Conservation (phyloP, 495 filamentous ascomycete species). For the Xylaria scruposa region DNA sequence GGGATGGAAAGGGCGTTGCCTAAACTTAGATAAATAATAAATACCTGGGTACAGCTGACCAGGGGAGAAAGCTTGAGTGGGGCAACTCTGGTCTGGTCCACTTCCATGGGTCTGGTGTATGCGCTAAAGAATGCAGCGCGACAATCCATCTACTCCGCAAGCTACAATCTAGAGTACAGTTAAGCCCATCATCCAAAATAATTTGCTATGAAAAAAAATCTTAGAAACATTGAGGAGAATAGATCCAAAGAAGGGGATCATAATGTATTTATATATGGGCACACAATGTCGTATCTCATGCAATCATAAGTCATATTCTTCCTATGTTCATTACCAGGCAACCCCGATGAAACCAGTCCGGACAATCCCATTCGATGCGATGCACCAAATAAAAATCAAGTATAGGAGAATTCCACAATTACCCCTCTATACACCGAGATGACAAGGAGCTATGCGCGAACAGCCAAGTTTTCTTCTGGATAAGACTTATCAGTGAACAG, state of each 20-base stretch:
- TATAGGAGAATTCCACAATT: not conserved
- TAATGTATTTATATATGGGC: not conserved
- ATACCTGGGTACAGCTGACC: too few relatives aligned
- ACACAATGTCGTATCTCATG: not conserved
- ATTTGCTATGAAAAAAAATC: not conserved
- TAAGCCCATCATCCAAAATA: not conserved
- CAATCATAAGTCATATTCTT: slow-evolving; percentile 24
- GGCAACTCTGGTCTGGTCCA: not conserved
- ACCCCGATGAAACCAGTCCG: not conserved
- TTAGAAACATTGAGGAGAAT: not conserved
- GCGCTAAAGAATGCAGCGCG: too few relatives aligned
- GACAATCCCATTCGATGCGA: not conserved
- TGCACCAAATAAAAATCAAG: not conserved
- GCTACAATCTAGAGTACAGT: too few relatives aligned
- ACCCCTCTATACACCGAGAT: not conserved
- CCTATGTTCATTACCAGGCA: slow-evolving; percentile 7
- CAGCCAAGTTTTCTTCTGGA: not conserved
- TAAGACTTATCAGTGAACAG: too few relatives aligned
- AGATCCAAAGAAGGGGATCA: not conserved
- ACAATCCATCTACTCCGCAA: not conserved
- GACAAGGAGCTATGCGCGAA: not conserved
- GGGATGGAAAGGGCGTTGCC: not conserved
- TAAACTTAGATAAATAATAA: too few relatives aligned
- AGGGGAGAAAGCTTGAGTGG: slow-evolving; percentile 3
- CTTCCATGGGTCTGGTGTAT: too few relatives aligned